Evolutionary conservation across 2,329 filamentous ascomycete genomes (phyloP).

Genomic region (Aphanoascus verrucosus): DNA sequence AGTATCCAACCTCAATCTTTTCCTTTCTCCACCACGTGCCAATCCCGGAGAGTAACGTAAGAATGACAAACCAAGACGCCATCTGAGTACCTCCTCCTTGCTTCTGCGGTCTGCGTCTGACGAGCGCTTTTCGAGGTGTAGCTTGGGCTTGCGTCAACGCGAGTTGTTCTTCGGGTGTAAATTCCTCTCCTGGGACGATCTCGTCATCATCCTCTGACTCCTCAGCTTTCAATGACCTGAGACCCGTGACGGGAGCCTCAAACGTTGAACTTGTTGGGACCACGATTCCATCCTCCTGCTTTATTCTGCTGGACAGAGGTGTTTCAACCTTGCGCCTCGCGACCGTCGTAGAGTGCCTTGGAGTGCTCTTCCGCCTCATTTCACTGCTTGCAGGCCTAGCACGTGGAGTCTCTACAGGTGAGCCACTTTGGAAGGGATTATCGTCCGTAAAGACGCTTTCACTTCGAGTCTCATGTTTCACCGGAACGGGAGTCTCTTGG

Average conservation of each 20-base stretch:
- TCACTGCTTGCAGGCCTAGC: constrained; percentile 22
- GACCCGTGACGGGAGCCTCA: constrained; percentile 44
- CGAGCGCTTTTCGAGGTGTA: constrained; percentile 31
- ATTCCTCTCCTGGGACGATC: constrained; percentile 73
- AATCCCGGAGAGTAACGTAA: constrained; percentile 61
- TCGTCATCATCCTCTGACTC: constrained; percentile 46
- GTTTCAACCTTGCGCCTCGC: constrained; percentile 26
- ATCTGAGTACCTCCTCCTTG: constrained; percentile 44
- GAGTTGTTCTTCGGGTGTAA: constrained; percentile 80
- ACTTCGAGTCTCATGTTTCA: constrained; percentile 39
- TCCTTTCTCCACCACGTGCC: constrained; percentile 82
- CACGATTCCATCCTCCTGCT: constrained; percentile 43
- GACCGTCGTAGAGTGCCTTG: constrained; percentile 32
- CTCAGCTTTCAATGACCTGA: constrained; percentile 28
- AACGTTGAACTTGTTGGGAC: constrained; percentile 49
- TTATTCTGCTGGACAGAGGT: constrained; percentile 27
- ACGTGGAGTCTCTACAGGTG: constrained; percentile 47
- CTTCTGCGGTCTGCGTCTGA: constrained; percentile 19
- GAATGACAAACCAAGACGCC: constrained; percentile 59
- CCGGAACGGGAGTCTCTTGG: constrained; percentile 24
- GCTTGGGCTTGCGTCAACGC: constrained; percentile 63
- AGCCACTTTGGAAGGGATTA: constrained; percentile 86
- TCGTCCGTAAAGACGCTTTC: constrained; percentile 71
- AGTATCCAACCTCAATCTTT: constrained; percentile 93
- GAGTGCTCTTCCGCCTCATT: constrained; percentile 43